Base-by-base conservation (phyloP, 1,284 basidiomycete genomes). In the Dichomitus squalens region DNA sequence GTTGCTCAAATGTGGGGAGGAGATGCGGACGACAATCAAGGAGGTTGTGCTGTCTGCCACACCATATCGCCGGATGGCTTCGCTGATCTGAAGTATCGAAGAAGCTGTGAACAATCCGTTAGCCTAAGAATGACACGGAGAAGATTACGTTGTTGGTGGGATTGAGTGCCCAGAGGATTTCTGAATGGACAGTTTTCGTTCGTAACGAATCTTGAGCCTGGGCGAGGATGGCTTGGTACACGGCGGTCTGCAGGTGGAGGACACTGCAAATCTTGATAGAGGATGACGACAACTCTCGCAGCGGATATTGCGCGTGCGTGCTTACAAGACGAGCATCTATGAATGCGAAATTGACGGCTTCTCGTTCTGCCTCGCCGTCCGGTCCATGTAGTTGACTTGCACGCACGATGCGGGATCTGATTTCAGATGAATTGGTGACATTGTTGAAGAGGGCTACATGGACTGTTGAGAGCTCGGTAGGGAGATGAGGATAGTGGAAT, bases 311-410 rank as follows among this genome's bases (percentile, higher is more conserved):
- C n/a, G 12, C n/a, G 34, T 18, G 3, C 23, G 11, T 14, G 75
- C 79, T 53, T 61, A 87, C 84, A 61, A 86, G 78, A 52, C 83
- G 73, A 21, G 91, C 92, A 70, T 96, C 90, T 65, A 98, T 78
- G 73, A 96, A 97, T 0, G 91, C 91, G 75, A 92, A 96, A 69
- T 95, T 92, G 61, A 96, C 79, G 14, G 82, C 80, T 23, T 84
- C 83, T 48, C 92, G 81, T 64, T 92, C 87, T 3, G 64, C 65
- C n/a, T 91, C 84, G 16, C 92, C 92, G 27, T 83, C 80, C 1
- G 72, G 70, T 0, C 88, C 87, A 11, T 77, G 68, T 51, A 83
- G 73, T 2, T 79, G 81, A 3, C 89, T 80, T 0, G 92, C 93
- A 11, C 77, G 76, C 53, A 95, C 79, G 46, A 96, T 87, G 2